Conservation (phyloP, 2,329 filamentous ascomycete species). For the Colletotrichum sojae region DNA sequence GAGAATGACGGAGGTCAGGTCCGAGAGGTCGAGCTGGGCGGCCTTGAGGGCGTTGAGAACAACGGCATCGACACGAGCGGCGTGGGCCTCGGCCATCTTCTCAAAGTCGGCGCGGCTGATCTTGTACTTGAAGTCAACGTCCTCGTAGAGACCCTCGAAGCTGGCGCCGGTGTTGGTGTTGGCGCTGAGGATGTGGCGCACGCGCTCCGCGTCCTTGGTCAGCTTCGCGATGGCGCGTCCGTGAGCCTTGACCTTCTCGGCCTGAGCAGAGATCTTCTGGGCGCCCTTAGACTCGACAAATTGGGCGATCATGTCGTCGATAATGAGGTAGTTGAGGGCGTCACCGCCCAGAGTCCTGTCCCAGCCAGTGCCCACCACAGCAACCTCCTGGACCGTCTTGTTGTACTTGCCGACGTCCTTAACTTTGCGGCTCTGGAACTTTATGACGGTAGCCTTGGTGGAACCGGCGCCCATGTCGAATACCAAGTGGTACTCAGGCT, state of each 20-base stretch:
- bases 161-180: slow-evolving; percentile 85
- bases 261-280: slow-evolving; percentile 74
- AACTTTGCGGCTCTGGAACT: slow-evolving; percentile 88
- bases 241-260: slow-evolving; percentile 77
- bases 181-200: slow-evolving; percentile 92
- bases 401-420: slow-evolving; percentile 95
- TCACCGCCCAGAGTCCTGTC: slow-evolving; percentile 93
- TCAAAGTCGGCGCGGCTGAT: slow-evolving; percentile 86
- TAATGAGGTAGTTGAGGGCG: slow-evolving; percentile 86
- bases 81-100: slow-evolving; percentile 77
- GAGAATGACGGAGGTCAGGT: slow-evolving; percentile 92
- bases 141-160: slow-evolving; percentile 92
- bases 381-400: slow-evolving; percentile 97
- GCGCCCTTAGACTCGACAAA: slow-evolving; percentile 80
- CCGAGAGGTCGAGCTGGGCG: slow-evolving; percentile 79
- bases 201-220: slow-evolving; percentile 90
- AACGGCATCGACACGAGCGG: slow-evolving; percentile 76
- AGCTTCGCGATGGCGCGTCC: slow-evolving; percentile 90
- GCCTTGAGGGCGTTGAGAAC: slow-evolving; percentile 81
- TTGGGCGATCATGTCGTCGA: slow-evolving; percentile 88
- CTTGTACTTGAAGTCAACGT: slow-evolving; percentile 95
- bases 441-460: slow-evolving; percentile 89
- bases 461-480: slow-evolving; percentile 99
- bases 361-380: slow-evolving; percentile 88
- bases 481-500: slow-evolving; percentile 91